Evolutionary conservation across 2,329 filamentous ascomycete species (phyloP).

Genomic region (Fusarium cicatricum): DNA sequence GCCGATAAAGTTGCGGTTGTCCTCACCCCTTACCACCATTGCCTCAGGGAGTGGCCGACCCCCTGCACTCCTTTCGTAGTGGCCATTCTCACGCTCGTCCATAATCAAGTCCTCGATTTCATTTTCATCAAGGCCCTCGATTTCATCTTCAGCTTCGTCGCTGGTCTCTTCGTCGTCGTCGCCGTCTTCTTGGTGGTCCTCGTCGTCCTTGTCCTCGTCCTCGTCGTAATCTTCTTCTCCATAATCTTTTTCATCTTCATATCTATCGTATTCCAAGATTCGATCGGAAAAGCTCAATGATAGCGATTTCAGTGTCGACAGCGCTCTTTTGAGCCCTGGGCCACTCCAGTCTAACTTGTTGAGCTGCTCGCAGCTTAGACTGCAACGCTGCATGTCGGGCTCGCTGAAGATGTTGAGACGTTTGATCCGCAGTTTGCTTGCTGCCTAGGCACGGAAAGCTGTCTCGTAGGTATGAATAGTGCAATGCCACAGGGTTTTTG

Average conservation of each 20-base stretch:
- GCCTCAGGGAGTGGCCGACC: too few relatives aligned
- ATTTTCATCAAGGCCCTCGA: too few relatives aligned
- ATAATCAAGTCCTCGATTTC: too few relatives aligned
- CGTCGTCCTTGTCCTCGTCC: too few relatives aligned
- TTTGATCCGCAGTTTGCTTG: neutral
- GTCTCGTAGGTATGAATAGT: neutral
- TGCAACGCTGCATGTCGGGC: neutral
- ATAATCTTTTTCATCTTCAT: neutral
- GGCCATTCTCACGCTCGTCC: too few relatives aligned
- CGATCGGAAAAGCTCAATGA: neutral
- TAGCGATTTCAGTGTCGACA: neutral
- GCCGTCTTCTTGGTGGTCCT: too few relatives aligned
- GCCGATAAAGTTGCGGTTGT: neutral
- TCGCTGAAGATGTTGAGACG: neutral
- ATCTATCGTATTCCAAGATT: neutral
- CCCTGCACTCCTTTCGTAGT: too few relatives aligned
- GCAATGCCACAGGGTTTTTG: neutral
- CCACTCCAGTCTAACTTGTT: neutral
- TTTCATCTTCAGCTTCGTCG: too few relatives aligned
- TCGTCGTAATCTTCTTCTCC: too few relatives aligned
- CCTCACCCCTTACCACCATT: too few relatives aligned
- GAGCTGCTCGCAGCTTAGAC: neutral
- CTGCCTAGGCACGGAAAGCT: neutral
- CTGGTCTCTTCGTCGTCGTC: too few relatives aligned
- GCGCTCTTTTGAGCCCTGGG: neutral